These are phyloP conservation scores for Neoscytalidium dimidiatum DNA, from an alignment of 2,329 filamentous ascomycete species.

Conservation along the genomic window DNA sequence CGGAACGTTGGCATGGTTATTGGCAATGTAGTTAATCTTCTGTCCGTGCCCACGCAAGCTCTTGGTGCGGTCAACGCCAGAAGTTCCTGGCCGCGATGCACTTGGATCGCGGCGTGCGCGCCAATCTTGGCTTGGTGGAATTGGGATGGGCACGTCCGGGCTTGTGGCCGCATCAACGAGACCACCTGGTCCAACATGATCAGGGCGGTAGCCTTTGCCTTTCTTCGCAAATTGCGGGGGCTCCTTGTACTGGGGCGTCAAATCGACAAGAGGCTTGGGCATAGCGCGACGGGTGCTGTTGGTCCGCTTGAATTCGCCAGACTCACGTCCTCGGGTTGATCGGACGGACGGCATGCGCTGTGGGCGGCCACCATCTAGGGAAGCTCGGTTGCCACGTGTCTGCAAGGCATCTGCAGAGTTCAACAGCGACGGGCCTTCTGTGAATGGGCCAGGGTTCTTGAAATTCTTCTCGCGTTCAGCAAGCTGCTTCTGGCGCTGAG, in stretches of 20 bases:
- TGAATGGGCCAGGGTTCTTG: slow-evolving; percentile 49
- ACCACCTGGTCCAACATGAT: slow-evolving; percentile 38
- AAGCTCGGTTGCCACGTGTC: slow-evolving; percentile 26
- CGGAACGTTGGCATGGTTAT: slow-evolving; percentile 24
- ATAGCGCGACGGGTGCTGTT: slow-evolving; percentile 43
- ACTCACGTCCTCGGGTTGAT: slow-evolving; percentile 29
- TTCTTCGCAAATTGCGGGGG: slow-evolving; percentile 61
- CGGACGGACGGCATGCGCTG: slow-evolving; percentile 35
- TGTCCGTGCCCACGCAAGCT: slow-evolving; percentile 34
- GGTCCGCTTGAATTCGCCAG: slow-evolving; percentile 38
- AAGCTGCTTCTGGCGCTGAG: slow-evolving; percentile 44
- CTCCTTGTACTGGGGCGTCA: slow-evolving; percentile 66
- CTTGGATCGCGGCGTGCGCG: slow-evolving; percentile 38
- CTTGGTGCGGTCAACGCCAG: slow-evolving; percentile 28
- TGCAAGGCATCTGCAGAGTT: slow-evolving; percentile 22
- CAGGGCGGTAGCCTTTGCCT: slow-evolving; percentile 50
- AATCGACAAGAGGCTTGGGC: slow-evolving; percentile 67
- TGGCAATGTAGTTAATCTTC: slow-evolving; percentile 32
- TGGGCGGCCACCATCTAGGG: slow-evolving; percentile 27
- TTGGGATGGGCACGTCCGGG: slow-evolving; percentile 42
- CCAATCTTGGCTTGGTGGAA: slow-evolving; percentile 49
- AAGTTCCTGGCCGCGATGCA: slow-evolving; percentile 35
- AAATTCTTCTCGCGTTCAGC: slow-evolving; percentile 39
- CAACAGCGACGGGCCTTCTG: slow-evolving; percentile 59
- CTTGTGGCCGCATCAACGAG: slow-evolving; percentile 50